Evolutionary conservation across 108 stramenopile species (phyloP).

Genomic region (Schizochytrium sp.): DNA sequence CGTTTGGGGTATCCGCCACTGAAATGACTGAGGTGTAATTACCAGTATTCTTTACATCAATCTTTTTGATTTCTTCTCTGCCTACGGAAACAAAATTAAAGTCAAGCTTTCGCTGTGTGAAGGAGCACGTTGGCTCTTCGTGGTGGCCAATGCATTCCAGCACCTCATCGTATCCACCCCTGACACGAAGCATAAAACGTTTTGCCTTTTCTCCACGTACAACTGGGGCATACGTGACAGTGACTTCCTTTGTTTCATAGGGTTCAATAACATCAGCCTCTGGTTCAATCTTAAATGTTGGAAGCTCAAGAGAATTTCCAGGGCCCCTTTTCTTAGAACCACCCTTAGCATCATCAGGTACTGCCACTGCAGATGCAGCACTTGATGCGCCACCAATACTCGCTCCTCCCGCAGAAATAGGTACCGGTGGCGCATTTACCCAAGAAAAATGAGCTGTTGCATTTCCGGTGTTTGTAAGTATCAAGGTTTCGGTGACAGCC

Average conservation of each 20-base stretch:
- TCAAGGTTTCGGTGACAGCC: conserved; percentile 47
- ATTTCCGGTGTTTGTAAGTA: conserved; percentile 71
- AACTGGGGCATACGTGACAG: conserved; percentile 67
- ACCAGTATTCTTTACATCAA: conserved; percentile 69
- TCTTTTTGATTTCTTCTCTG: conserved; percentile 56
- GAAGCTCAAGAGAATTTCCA: neutral
- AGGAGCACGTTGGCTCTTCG: conserved; percentile 64
- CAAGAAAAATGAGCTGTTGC: conserved; percentile 68
- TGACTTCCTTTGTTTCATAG: conserved; percentile 55
- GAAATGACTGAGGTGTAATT: conserved; percentile 69
- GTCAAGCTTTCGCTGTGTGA: conserved; percentile 66
- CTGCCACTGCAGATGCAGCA: too few relatives aligned
- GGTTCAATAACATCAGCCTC: conserved; percentile 55
- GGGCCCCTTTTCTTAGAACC: neutral
- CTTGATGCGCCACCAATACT: neutral
- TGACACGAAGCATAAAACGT: conserved; percentile 63
- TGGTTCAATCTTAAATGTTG: neutral
- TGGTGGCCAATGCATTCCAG: conserved; percentile 63
- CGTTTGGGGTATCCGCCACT: conserved; percentile 66
- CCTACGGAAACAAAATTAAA: conserved; percentile 72
- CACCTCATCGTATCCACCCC: conserved; percentile 67
- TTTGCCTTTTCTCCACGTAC: conserved; percentile 46
- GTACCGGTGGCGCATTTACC: conserved; percentile 59
- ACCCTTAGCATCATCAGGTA: neutral
- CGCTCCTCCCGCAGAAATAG: neutral